phyloP scores from a whole-genome alignment of 768 basidiomycete species.

The Psilocybe cubensis region DNA sequence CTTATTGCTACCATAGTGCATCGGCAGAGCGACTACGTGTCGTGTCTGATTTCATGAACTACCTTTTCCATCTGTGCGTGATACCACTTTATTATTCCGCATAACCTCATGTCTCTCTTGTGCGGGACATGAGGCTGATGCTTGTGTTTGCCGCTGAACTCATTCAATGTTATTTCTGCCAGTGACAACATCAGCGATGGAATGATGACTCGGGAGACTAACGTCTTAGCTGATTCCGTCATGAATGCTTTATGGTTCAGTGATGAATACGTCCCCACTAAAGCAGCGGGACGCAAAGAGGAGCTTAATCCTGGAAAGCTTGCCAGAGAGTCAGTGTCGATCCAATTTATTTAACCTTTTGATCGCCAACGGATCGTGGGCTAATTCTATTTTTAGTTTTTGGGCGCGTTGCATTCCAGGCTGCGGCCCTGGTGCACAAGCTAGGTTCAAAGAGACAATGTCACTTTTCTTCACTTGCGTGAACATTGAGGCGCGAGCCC shows the following conservation, averaged over 20 bases:
- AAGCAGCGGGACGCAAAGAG: conserved; percentile 35
- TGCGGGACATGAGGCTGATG: neutral
- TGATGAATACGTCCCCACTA: conserved; percentile 52
- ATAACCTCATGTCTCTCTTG: neutral
- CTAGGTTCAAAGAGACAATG: conserved; percentile 73
- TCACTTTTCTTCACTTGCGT: conserved; percentile 72
- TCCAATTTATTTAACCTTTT: neutral
- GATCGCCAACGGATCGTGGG: neutral
- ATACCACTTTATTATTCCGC: conserved; percentile 4
- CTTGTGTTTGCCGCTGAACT: conserved; percentile 1
- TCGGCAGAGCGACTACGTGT: conserved; percentile 62
- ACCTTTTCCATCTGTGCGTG: conserved; percentile 55
- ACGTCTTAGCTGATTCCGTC: conserved; percentile 61
- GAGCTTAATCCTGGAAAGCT: conserved; percentile 63
- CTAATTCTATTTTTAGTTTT: conserved; percentile 46
- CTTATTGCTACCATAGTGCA: conserved; percentile 62
- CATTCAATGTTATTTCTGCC: conserved; percentile 7
- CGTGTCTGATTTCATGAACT: conserved; percentile 71
- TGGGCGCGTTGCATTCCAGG: conserved; percentile 66
- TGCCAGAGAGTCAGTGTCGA: conserved; percentile 62
- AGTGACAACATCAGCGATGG: conserved; percentile 81
- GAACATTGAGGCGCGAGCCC: conserved; percentile 62
- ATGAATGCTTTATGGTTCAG: conserved; percentile 73
- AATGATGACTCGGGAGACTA: conserved; percentile 68
- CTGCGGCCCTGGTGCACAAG: conserved; percentile 59